These are phyloP conservation scores for Lanmaoa rubissima DNA, from an alignment of 768 basidiomycete genomes.

Conservation along the genomic window DNA sequence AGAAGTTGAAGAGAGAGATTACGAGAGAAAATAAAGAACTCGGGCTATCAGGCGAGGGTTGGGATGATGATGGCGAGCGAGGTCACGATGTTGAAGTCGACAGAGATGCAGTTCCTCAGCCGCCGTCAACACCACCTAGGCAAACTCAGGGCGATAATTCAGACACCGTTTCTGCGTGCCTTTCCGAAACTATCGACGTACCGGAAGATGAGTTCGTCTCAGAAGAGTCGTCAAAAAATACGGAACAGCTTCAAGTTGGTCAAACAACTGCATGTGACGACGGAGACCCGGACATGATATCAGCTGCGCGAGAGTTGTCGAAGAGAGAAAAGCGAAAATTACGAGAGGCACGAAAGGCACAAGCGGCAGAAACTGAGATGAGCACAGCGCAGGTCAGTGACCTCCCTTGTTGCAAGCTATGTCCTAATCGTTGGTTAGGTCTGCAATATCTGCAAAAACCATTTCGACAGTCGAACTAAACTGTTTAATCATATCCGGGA, in stretches of 20 bases:
- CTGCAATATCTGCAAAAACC: conserved; percentile 68
- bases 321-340: conserved; percentile 84
- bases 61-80: conserved; percentile 20
- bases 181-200: background rate
- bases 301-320: conserved; percentile 39
- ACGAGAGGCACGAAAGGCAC: conserved; percentile 68
- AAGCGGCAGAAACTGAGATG: conserved; percentile 3
- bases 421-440: conserved; percentile 27
- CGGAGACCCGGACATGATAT: background rate
- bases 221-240: conserved; percentile 7
- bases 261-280: conserved; percentile 3
- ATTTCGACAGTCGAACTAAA: conserved; percentile 68
- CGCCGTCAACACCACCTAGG: conserved; percentile 15
- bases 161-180: background rate
- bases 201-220: conserved; percentile 9
- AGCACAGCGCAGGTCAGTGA: conserved; percentile 8
- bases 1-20: conserved; percentile 77
- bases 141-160: conserved; percentile 2
- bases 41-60: conserved; percentile 43
- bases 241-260: background rate
- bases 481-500: conserved; percentile 72
- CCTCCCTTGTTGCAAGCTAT: background rate
- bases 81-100: conserved; percentile 12
- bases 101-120: conserved; percentile 4
- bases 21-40: conserved; percentile 66